Evolutionary conservation across 441 rosid species (phyloP).

Genomic region (Euphorbia celastroides): DNA sequence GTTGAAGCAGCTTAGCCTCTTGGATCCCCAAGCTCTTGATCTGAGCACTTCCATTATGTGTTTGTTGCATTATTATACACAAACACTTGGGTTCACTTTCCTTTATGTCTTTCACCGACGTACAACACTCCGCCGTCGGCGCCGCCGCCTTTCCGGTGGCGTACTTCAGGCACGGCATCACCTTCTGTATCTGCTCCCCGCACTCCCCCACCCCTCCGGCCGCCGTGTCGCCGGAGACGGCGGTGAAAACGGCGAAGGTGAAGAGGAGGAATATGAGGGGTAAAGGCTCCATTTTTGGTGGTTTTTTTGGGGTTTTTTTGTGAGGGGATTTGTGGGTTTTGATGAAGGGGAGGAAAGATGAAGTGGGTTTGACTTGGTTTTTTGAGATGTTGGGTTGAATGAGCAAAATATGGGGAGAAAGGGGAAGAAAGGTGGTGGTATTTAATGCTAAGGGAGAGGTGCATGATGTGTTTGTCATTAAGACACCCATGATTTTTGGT

Average conservation of each 20-base stretch:
- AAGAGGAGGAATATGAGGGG: background rate
- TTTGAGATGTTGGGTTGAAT: no score
- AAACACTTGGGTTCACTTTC: constrained; percentile 68
- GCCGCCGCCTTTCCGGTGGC: constrained; percentile 55
- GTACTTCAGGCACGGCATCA: constrained; percentile 54
- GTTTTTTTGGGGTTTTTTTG: no score
- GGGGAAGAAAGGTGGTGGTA: no score
- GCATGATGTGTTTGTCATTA: no score
- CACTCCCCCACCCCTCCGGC: constrained; percentile 28
- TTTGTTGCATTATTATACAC: constrained; percentile 62
- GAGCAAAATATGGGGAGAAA: no score
- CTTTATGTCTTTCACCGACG: constrained; percentile 38
- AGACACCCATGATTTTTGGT: no score
- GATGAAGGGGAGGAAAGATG: no score
- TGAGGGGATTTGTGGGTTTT: no score
- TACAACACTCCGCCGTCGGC: constrained; percentile 66
- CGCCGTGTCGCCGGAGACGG: constrained; percentile 16
- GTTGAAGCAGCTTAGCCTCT: constrained; percentile 58
- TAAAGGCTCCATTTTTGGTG: background rate
- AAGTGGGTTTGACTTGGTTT: no score
- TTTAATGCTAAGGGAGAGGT: no score
- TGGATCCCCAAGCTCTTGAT: constrained; percentile 61
- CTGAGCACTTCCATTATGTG: constrained; percentile 36
- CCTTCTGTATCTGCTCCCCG: constrained; percentile 36
- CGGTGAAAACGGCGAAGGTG: background rate